A percentile compares a stretch with the other conserved stretches of the same genome.
Conservation (phyloP, 495 filamentous ascomycete genomes). For the Talaromyces adpressus region DNA sequence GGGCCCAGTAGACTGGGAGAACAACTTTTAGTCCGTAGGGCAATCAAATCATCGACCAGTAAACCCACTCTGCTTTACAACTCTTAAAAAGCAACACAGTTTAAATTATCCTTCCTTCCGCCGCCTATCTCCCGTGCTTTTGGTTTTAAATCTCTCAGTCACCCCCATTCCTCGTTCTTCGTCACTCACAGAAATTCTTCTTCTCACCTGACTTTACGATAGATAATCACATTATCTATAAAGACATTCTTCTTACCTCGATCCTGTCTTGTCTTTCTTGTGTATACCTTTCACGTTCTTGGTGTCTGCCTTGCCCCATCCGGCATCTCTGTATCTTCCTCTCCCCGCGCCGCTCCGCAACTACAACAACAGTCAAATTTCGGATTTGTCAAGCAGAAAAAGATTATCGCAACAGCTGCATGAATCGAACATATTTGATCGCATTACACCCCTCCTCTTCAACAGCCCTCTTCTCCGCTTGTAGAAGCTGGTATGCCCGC, state of each 20-base stretch:
- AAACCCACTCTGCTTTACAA: not conserved
- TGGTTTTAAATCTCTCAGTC: slow-evolving; percentile 1
- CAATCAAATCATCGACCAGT: slow-evolving; percentile 4
- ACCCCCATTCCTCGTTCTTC: not conserved
- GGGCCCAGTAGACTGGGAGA: not conserved
- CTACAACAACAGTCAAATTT: not conserved
- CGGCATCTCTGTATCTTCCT: not conserved
- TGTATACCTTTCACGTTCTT: not conserved
- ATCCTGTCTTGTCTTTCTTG: not conserved
- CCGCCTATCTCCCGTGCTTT: not conserved
- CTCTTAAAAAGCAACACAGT: not conserved
- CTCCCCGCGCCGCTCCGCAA: not conserved
- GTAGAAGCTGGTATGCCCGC: not conserved
- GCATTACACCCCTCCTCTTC: not conserved
- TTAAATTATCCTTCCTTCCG: not conserved
- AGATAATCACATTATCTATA: not conserved
- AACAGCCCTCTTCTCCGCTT: not conserved
- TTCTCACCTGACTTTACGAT: not conserved
- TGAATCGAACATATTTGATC: not conserved
- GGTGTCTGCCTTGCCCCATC: not conserved
- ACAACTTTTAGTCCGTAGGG: slow-evolving; percentile 6
- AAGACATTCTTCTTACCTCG: not conserved
- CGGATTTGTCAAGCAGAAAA: not conserved
- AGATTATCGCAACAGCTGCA: not conserved
- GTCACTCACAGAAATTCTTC: not conserved